Base-by-base conservation (phyloP, 768 basidiomycete genomes). In the Rubroboletus pulcherrimus region DNA sequence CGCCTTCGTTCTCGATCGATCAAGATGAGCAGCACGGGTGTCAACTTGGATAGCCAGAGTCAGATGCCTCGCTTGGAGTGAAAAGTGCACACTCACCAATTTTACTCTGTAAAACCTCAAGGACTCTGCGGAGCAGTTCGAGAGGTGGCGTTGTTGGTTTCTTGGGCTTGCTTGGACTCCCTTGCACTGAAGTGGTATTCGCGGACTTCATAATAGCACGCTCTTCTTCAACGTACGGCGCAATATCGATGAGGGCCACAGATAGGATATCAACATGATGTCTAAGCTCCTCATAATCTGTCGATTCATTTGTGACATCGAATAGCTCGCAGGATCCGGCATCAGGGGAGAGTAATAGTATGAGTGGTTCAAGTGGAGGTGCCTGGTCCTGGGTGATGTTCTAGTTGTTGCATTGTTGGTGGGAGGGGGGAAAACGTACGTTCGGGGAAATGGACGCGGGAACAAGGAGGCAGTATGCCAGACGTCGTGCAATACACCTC, bases 1-100 rank as follows among this genome's bases (percentile, higher is more conserved):
- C 3, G 82, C 85, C 61, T 91, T 92, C 5, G 83, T 79, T 53
- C 86, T 78, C 3, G 89, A 89, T 45, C 90, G 83, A 58, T 91
- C 89, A 34, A 92, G 75, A 67, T 88, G 82, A 2, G 85, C 82
- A 29, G 86, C 88, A 44, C 87, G 85, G 3, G 83, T 84, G 65
- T 91, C 89, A 44, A 81, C 87, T 89, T 55, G 12, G 41, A 30
- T 37, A 37, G 33, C 24, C 12, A 14, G 14, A 8, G 14, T 49
- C 38, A 35, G 35, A 46, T 15, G 3, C 30, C 14, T 38, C 14
- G 37, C 8, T 60, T 34, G 15, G 19, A 44, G 31, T 5, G 30
- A 15, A 17, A 45, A 43, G 29, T 42, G 21, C 17, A 43, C 21
- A 74, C 84, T 54, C 51, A 89, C 89, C 75, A 51, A 89, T 89